Base-by-base conservation (phyloP, 2,329 filamentous ascomycete species). In the Erysiphe pulchra region DNA sequence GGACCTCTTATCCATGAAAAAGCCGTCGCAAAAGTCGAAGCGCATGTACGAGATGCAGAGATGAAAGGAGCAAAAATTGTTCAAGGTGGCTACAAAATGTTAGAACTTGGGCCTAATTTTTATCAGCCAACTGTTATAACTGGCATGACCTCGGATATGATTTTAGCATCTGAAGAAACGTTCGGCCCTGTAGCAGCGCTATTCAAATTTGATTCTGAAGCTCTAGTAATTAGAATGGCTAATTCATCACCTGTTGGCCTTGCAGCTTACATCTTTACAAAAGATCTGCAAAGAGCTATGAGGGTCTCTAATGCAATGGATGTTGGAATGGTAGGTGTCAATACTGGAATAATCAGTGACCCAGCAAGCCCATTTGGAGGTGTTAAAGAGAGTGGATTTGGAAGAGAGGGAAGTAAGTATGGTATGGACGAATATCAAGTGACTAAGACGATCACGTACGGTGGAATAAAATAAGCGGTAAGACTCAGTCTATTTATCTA, bases 171-270 rank as follows among this genome's bases (percentile, higher is more conserved):
- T 12, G 87, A 95, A 62, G 90, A 98, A 67, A 98, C 87, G 0
- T 98, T 98, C 59, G 90, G 90, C 0, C 90, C 90, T 2, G 80
- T 95, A 0, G 87, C 86, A 0, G 87, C 81, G 0, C 63, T 95
- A 13, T 94, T 94, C 66, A 71, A 76, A 43, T 98, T 95, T 58
- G 72, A 82, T 42, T 84, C 78, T 0, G 90, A 95, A 63, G 77
- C 80, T 45, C 86, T 95, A 56, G 90, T 93, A 5, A 75, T 95
- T 30, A 67, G 71, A 50, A 63, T 87, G 52, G 87, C 90, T 4
- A 98, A 98, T 61, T 62, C 65, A 38, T 68, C 82, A 1, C 77
- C 87, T 45, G 86, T 95, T 34, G 90, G 90, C 1, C 69, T 98
- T 33, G 90, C 87, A 0, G 87, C 83, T 0, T 95, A 95, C 65